Conservation (phyloP, 1,139 yeast species). For the Candida pseudocylindracea region DNA sequence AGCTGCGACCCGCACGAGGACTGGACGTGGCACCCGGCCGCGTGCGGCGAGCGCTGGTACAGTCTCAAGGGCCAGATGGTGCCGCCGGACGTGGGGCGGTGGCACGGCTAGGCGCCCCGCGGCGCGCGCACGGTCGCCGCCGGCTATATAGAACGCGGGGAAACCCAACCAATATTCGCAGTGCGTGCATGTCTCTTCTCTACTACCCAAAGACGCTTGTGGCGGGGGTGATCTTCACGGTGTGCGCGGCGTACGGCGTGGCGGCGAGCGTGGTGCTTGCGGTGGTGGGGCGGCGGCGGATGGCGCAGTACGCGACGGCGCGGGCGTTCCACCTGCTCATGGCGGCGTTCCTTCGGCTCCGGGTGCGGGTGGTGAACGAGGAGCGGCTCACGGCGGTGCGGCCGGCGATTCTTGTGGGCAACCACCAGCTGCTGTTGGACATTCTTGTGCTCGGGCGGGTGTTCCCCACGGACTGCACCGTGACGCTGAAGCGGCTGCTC, state of each 20-base stretch:
- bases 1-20: too few species aligned
- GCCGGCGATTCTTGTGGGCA: conserved; percentile 73
- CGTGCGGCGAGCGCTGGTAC: too few species aligned
- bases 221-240: conserved; percentile 27
- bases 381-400: conserved; percentile 22
- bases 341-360: conserved; percentile 42
- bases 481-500: conserved; percentile 75
- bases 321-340: conserved; percentile 48
- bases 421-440: conserved; percentile 86
- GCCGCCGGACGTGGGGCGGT: too few species aligned
- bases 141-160: too few species aligned
- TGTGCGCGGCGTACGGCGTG: conserved; percentile 58
- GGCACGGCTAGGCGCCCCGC: too few species aligned
- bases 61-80: too few species aligned
- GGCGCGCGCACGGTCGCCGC: too few species aligned
- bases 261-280: conserved; percentile 48
- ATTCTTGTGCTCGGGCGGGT: conserved; percentile 56
- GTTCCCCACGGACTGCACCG: conserved; percentile 79
- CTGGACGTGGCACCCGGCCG: too few species aligned
- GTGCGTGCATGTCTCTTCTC: conserved; percentile 5
- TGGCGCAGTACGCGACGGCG: conserved; percentile 84
- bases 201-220: conserved; percentile 32
- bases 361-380: conserved; percentile 40
- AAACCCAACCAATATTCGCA: too few species aligned
- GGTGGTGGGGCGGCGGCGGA: conserved; percentile 48